Base-by-base conservation (phyloP, 139 green algal genomes). In the Edaphochlamys debaryana region DNA sequence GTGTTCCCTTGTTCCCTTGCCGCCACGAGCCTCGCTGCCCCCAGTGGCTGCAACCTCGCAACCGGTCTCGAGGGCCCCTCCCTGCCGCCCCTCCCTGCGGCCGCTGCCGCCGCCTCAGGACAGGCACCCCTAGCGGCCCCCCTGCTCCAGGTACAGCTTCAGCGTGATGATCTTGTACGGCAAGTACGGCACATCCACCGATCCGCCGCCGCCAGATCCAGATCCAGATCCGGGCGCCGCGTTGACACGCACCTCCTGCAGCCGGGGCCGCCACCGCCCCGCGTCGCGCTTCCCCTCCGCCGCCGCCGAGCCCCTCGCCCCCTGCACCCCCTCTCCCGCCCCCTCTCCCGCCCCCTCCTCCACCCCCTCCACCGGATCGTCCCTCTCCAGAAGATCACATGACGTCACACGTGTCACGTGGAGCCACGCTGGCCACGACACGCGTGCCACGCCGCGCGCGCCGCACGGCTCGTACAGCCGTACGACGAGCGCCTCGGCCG, bases 391-490 rank as follows among this genome's bases (percentile, higher is more conserved):
- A 45, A 87, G 81, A 50, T 87, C 68, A 30, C 63, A 72, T 5
- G 15, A 20, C 7, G 34, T n/a, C 29, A 38, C 81, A 5, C 68
- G 48, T 4, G 19, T 34, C 62, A 87, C 62, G 20, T n/a, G 48
- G 63, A 87, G 72, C 69, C 71, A 69, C 4, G 19, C 41, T 2
- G 70, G 62, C 71, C 62, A 79, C 17, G 17, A 19, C 5, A 87
- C 0, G 1, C 41, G 63, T 2, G 70, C 81, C 23, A 71, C 38
- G 6, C 81, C 81, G 6, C 81, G 81, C 32, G 60, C 38, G 29
- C 81, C 85, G 69, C 85, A 70, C 0, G 85, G 85, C 79, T 89
- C 85, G 64, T 89, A 89, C 85, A 89, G 34, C 11, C 85, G 62
- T 38, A 87, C 27, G 1, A 87, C 30, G 9, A 87, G 42, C 23